phyloP scores from a whole-genome alignment of 2,329 filamentous ascomycete genomes.

The Phialophora chinensis region DNA sequence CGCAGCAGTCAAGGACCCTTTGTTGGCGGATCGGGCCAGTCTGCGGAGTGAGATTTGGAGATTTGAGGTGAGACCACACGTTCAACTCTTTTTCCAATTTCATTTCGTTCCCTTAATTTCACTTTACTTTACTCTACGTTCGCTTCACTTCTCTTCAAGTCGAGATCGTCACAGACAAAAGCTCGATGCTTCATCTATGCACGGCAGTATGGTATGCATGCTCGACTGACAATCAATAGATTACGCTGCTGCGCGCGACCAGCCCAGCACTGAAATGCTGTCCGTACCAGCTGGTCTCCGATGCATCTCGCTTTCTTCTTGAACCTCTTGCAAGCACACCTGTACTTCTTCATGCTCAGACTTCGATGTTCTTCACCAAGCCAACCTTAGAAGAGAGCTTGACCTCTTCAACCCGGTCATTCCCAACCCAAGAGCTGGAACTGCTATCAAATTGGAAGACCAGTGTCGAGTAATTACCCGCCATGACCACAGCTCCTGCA shows the following conservation, averaged over 20 bases:
- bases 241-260: background rate
- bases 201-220: background rate
- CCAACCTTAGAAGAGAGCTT: background rate
- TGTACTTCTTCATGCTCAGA: background rate
- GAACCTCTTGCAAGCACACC: background rate
- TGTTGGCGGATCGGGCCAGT: constrained; percentile 4
- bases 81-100: constrained; percentile 7
- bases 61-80: background rate
- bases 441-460: background rate
- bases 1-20: constrained; percentile 23
- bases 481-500: constrained; percentile 58
- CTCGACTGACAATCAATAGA: background rate
- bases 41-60: constrained; percentile 19
- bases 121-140: background rate
- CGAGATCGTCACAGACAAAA: background rate
- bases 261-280: background rate
- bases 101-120: background rate
- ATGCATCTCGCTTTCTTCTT: background rate
- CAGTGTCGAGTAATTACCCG: constrained; percentile 36
- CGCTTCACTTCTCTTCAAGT: background rate
- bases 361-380: background rate
- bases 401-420: background rate
- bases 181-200: background rate
- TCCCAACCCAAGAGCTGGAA: background rate
- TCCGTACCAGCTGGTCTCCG: background rate